Percentiles rank a stretch among this genome's conserved stretches.
Conservation (phyloP, 1,284 basidiomycete species). For the Leccinum solheimii region DNA sequence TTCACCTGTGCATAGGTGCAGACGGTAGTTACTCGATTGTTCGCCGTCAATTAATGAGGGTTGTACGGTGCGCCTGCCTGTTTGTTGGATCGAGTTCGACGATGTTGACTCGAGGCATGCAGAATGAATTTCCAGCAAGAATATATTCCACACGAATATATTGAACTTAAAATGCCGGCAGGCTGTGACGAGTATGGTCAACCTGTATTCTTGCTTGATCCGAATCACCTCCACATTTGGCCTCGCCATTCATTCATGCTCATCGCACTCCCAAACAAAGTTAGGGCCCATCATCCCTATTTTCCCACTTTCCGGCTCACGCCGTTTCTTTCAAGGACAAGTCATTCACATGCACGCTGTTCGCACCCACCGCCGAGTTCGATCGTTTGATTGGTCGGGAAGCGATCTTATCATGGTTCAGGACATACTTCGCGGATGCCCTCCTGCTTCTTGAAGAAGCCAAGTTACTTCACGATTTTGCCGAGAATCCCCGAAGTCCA, state of each 20-base stretch:
- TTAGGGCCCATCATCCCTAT: conserved; percentile 40
- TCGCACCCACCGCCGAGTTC: conserved; percentile 83
- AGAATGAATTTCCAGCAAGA: conserved; percentile 94
- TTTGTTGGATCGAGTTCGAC: conserved; percentile 7
- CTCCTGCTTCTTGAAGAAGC: conserved; percentile 81
- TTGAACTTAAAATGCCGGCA: conserved; percentile 94
- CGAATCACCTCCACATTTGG: conserved; percentile 98
- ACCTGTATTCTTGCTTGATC: conserved; percentile 80
- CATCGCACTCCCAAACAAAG: conserved; percentile 96
- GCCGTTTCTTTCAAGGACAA: conserved; percentile 55
- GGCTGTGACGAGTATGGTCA: conserved; percentile 62
- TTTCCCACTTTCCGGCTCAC: conserved; percentile 30
- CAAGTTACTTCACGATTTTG: conserved; percentile 74
- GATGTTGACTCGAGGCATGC: conserved; percentile 26
- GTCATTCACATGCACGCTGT: conserved; percentile 90
- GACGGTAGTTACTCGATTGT: conserved; percentile 90
- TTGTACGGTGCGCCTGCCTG: conserved; percentile 64
- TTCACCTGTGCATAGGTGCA: conserved; percentile 86
- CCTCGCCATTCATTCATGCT: conserved; percentile 98
- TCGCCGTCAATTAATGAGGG: conserved; percentile 86
- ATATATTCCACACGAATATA: conserved; percentile 94
- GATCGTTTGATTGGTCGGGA: conserved; percentile 63
- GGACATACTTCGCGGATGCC: conserved; percentile 84
- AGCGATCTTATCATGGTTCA: conserved; percentile 77
- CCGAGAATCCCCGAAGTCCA: conserved; percentile 82